A percentile compares a stretch with the other conserved stretches of the same genome.
Evolutionary conservation across 2,329 filamentous ascomycete genomes (phyloP).

Genomic region (Fusarium paranaense): DNA sequence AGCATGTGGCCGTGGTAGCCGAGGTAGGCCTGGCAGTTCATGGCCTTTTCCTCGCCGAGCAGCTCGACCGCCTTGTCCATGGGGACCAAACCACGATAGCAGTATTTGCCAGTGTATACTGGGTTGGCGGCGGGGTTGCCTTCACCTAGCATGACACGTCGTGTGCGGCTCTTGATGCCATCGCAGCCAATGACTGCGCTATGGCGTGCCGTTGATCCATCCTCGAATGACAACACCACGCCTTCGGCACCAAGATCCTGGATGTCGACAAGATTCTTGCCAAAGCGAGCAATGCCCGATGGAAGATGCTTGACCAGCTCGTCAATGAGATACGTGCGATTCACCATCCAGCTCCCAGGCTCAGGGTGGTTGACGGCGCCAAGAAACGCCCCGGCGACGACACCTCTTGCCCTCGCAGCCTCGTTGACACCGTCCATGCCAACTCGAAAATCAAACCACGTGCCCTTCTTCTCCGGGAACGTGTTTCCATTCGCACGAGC

Average conservation of each 20-base stretch:
- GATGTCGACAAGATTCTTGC: constrained; percentile 10
- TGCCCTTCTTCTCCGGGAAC: constrained; percentile 3
- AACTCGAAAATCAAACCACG: constrained; percentile 16
- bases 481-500: constrained; percentile 1
- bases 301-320: constrained; percentile 12
- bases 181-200: constrained; percentile 20
- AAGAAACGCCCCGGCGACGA: constrained; percentile 1
- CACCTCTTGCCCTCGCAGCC: neutral
- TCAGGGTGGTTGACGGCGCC: constrained; percentile 9
- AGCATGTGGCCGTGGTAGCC: constrained; percentile 20
- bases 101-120: constrained; percentile 10
- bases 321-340: constrained; percentile 14
- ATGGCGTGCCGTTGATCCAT: constrained; percentile 5
- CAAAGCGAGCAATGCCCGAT: neutral
- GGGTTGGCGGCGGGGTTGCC: neutral
- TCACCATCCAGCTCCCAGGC: constrained; percentile 15
- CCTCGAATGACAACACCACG: neutral
- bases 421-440: constrained; percentile 8
- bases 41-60: constrained; percentile 15
- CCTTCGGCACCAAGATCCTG: neutral
- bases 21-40: constrained; percentile 13
- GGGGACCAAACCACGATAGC: constrained; percentile 17
- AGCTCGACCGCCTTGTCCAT: constrained; percentile 17
- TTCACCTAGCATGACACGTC: constrained; percentile 3
- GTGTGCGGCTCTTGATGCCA: constrained; percentile 11